Conservation (phyloP, 352 stramenopile genomes). For the Blastocystis sp. region DNA sequence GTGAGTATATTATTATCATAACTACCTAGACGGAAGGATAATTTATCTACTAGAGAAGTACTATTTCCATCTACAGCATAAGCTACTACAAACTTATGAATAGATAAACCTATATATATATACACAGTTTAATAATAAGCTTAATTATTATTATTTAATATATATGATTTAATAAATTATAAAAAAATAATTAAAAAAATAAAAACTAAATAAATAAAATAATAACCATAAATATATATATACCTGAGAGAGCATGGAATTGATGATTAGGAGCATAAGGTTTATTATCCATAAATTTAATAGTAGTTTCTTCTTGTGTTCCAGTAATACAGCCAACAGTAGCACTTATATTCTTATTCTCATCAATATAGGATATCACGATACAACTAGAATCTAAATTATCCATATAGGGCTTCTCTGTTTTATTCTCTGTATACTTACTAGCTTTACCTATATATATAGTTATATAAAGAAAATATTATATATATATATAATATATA, state of each 20-base stretch:
- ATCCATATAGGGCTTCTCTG: too few relatives aligned
- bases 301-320: neutral
- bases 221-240: too few relatives aligned
- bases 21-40: slow-evolving; percentile 27
- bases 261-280: slow-evolving; percentile 16
- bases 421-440: slow-evolving; percentile 7
- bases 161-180: too few relatives aligned
- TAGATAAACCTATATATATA: too few relatives aligned
- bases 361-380: too few relatives aligned
- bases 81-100: slow-evolving; percentile 22
- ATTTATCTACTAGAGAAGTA: slow-evolving; percentile 8
- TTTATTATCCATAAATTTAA: slow-evolving; percentile 3
- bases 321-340: slow-evolving; percentile 2
- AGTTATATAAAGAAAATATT: neutral
- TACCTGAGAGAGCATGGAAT: slow-evolving; percentile 33
- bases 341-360: too few relatives aligned
- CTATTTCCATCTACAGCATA: neutral
- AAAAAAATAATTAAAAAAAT: too few relatives aligned
- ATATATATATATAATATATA: slow-evolving; percentile 31
- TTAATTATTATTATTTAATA: too few relatives aligned
- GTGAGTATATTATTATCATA: neutral
- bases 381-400: too few relatives aligned
- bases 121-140: too few relatives aligned
- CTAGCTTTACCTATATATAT: neutral
- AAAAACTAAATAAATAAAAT: too few relatives aligned